Evolutionary conservation across 164 flowering plant genomes (phyloP).

Genomic region (Berberis thunbergii): DNA sequence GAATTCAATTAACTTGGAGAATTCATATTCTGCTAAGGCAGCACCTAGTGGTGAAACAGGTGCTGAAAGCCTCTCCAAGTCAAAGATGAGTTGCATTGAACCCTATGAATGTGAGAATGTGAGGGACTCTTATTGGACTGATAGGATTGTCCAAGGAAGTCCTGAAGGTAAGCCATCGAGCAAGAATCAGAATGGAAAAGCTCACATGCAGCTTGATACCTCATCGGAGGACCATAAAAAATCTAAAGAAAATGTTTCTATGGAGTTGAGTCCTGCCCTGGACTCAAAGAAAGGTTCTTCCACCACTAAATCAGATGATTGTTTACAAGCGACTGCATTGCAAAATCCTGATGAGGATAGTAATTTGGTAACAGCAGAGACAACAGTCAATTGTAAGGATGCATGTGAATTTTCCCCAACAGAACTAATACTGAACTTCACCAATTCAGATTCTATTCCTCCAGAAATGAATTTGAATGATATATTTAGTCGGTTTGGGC

Average conservation of each 20-base stretch:
- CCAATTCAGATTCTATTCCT: slow-evolving; percentile 57
- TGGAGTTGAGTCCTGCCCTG: slow-evolving; percentile 2
- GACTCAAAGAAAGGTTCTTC: slow-evolving; percentile 4
- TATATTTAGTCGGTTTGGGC: slow-evolving; percentile 60
- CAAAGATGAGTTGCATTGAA: slow-evolving; percentile 18
- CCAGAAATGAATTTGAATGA: slow-evolving; percentile 39
- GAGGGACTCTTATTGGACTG: slow-evolving; percentile 38
- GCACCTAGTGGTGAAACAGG: slow-evolving; percentile 9
- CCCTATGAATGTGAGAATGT: slow-evolving; percentile 21
- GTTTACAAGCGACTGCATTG: slow-evolving; percentile 14
- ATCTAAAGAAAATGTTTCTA: slow-evolving; percentile 14
- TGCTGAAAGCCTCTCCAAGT: slow-evolving; percentile 6
- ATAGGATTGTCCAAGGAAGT: slow-evolving; percentile 24
- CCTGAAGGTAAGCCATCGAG: slow-evolving; percentile 27
- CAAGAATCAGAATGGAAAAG: slow-evolving; percentile 13
- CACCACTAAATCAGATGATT: slow-evolving; percentile 2
- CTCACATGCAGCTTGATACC: slow-evolving; percentile 13
- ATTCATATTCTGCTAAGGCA: slow-evolving; percentile 8
- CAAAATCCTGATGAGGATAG: slow-evolving; percentile 16
- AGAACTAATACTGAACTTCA: slow-evolving; percentile 54
- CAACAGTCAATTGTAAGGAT: slow-evolving; percentile 7
- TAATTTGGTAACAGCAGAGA: slow-evolving; percentile 18
- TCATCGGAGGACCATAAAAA: slow-evolving; percentile 4
- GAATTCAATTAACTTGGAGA: slow-evolving; percentile 23
- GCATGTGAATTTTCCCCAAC: slow-evolving; percentile 35